Evolutionary conservation across 495 filamentous ascomycete genomes (phyloP).

Genomic region (Sphaerosporella brunnea): DNA sequence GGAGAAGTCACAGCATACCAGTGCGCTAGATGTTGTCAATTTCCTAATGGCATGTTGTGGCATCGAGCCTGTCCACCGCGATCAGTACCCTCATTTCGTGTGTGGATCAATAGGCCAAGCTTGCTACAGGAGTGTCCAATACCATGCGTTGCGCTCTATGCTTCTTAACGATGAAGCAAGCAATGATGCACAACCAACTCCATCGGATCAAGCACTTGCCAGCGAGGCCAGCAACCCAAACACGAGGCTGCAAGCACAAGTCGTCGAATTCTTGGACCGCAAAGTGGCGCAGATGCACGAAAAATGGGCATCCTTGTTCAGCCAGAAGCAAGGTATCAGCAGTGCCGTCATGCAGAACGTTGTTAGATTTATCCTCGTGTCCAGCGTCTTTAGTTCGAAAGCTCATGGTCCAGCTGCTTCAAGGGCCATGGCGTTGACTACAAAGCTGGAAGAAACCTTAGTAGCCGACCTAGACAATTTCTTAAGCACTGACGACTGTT

Average conservation of each 20-base stretch:
- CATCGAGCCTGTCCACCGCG: conserved; percentile 8
- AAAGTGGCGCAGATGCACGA: conserved; percentile 33
- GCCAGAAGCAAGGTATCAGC: conserved; percentile 32
- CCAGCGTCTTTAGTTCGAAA: conserved; percentile 26
- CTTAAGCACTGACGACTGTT: conserved; percentile 17
- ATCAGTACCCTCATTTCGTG: conserved; percentile 6
- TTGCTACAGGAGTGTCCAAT: conserved; percentile 30
- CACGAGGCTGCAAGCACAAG: conserved; percentile 26
- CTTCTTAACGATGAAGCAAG: conserved; percentile 9
- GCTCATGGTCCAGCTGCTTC: conserved; percentile 27
- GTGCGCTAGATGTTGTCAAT: conserved; percentile 30
- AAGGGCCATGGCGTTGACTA: conserved; percentile 24
- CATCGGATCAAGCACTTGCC: background rate
- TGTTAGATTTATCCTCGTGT: conserved; percentile 30
- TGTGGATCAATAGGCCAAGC: conserved; percentile 23
- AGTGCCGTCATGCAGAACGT: conserved; percentile 34
- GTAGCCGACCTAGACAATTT: conserved; percentile 11
- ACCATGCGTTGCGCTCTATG: conserved; percentile 15
- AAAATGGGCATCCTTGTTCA: conserved; percentile 30
- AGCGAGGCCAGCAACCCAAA: conserved; percentile 19
- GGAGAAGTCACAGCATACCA: conserved; percentile 22
- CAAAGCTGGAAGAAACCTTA: conserved; percentile 17
- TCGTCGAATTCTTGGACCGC: conserved; percentile 32
- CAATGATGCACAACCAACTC: background rate
- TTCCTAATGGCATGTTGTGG: conserved; percentile 32